These are phyloP conservation scores for Psilocybe subaeruginosa DNA, from an alignment of 768 basidiomycete species.

Conservation along the genomic window DNA sequence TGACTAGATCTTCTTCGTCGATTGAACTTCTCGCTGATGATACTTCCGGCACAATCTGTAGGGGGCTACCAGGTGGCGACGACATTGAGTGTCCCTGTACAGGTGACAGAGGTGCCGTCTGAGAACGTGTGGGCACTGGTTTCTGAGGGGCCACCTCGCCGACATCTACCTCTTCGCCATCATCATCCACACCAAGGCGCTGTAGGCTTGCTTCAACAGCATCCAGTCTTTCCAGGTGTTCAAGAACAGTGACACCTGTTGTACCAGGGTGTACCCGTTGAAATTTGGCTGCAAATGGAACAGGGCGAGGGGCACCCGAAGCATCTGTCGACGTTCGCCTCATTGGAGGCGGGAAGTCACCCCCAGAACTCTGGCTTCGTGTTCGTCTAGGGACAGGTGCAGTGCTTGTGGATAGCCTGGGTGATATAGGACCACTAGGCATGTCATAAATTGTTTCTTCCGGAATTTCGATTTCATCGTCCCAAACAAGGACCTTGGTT, in stretches of 20 bases:
- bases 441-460: conserved; percentile 53
- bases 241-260: conserved; percentile 83
- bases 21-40: conserved; percentile 56
- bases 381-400: conserved; percentile 58
- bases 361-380: conserved; percentile 63
- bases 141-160: conserved; percentile 36
- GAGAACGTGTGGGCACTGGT: conserved; percentile 11
- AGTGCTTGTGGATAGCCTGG: conserved; percentile 62
- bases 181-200: conserved; percentile 64
- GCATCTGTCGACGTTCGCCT: conserved; percentile 65
- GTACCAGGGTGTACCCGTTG: conserved; percentile 83
- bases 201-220: conserved; percentile 80
- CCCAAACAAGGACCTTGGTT: conserved; percentile 80
- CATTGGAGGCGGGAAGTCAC: conserved; percentile 77
- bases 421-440: conserved; percentile 48
- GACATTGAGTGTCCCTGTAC: conserved; percentile 43
- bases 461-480: conserved; percentile 78
- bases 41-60: conserved; percentile 60
- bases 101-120: conserved; percentile 32
- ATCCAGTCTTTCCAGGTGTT: conserved; percentile 85
- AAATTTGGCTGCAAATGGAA: conserved; percentile 85
- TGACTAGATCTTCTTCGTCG: conserved; percentile 71
- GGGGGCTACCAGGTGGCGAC: conserved; percentile 63
- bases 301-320: conserved; percentile 68
- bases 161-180: conserved; percentile 62